phyloP scores from a whole-genome alignment of 139 green algal species.

The Coccomyxa sp. region DNA sequence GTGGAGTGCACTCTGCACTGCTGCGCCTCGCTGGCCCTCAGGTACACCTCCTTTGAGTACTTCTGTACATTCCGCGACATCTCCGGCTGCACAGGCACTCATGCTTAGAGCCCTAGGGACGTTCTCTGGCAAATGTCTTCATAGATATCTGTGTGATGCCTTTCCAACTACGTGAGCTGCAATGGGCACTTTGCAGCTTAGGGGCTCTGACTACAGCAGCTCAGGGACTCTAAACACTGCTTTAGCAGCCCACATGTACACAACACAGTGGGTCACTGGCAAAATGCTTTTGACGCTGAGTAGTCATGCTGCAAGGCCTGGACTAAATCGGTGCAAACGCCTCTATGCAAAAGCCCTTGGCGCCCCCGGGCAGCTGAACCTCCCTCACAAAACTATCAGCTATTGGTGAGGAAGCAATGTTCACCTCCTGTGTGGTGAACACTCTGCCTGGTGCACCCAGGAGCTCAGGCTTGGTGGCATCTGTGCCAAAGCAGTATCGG shows the following conservation, averaged over 20 bases:
- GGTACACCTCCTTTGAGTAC: constrained; percentile 38
- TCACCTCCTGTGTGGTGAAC: constrained; percentile 34
- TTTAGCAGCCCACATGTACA: too few relatives aligned
- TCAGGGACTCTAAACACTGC: too few relatives aligned
- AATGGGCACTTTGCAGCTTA: too few relatives aligned
- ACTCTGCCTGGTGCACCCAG: constrained; percentile 45
- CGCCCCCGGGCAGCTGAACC: too few relatives aligned
- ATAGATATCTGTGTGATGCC: too few relatives aligned
- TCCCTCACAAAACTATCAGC: too few relatives aligned
- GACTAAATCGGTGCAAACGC: not conserved
- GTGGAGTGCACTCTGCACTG: constrained; percentile 49
- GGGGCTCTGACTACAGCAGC: too few relatives aligned
- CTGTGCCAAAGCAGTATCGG: constrained; percentile 42
- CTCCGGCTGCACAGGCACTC: constrained; percentile 33
- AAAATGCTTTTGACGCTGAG: not conserved
- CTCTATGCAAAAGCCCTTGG: too few relatives aligned
- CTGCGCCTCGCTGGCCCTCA: constrained; percentile 38
- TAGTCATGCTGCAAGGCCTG: not conserved
- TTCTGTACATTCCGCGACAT: constrained; percentile 54
- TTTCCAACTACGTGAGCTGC: too few relatives aligned
- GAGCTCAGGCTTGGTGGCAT: constrained; percentile 13
- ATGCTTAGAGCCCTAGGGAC: too few relatives aligned
- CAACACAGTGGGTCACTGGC: too few relatives aligned
- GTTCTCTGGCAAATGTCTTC: too few relatives aligned
- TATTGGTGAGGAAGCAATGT: not conserved